Base-by-base conservation (phyloP, 441 rosid species). In the Monsonia emarginata region DNA sequence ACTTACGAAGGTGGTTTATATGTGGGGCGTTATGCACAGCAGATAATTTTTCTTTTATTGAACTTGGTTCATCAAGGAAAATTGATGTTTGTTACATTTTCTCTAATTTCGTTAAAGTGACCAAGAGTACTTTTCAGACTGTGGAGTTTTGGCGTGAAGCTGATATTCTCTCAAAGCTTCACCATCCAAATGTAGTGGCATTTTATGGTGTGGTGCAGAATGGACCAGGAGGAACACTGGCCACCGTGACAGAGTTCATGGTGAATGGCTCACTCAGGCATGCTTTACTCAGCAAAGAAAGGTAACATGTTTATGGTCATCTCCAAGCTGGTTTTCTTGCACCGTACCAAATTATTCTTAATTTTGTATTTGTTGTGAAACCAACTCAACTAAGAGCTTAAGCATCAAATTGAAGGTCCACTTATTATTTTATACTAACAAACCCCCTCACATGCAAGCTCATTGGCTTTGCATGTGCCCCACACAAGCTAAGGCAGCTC, bases 121-220 rank as follows among this genome's bases (percentile, higher is more conserved):
- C 54, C 22, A 5, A 48, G 10, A 48, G 10, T 48, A 21, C 25
- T 42, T 40, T 73, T 61, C 82, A 87, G 92, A 78, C 77, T 42
- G 75, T 76, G 30, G 92, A 87, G 63, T 87, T 87, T 74, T 87
- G 92, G 92, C 81, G 82, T 18, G 89, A 87, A 70, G 89, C 92
- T 26, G 76, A 73, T 63, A 83, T 82, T 56, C 92, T 85, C 28
- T 85, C 89, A 31, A 86, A 83, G 67, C 68, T 85, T 80, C 92
- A 87, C 78, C 92, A 87, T 73, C 92, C 92, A 42, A 87, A 87
- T 77, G 89, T 87, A 32, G 85, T 87, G 34, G 92, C 92, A 27
- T 87, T 87, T 63, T 87, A 87, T 48, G 92, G 89, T 44, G 80
- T 85, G 67, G 92, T 85, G 74, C 79, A 74, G 42, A 89, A 85